Percentiles rank a stretch among this genome's conserved stretches.
Evolutionary conservation across 2,329 filamentous ascomycete genomes (phyloP).

Genomic region (Botrytis squamosa): DNA sequence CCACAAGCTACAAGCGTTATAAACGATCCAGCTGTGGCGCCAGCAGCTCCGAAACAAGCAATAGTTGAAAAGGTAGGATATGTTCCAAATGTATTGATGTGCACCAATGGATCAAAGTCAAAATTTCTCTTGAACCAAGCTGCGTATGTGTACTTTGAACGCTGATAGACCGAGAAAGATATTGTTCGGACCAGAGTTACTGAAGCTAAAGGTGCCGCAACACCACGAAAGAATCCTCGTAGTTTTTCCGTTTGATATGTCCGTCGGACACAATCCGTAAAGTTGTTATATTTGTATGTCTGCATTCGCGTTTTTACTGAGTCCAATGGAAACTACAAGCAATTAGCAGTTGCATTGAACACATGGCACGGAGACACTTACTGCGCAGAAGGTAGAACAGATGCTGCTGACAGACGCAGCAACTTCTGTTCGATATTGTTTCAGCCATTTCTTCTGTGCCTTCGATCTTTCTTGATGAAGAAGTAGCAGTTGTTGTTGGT

Average conservation of each 20-base stretch:
- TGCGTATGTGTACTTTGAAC: constrained; percentile 71
- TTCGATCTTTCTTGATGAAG: constrained; percentile 23
- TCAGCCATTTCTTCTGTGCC: constrained; percentile 56
- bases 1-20: constrained; percentile 78
- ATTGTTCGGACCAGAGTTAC: constrained; percentile 75
- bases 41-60: constrained; percentile 73
- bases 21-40: constrained; percentile 74
- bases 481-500: constrained; percentile 24
- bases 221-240: constrained; percentile 78
- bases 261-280: constrained; percentile 69
- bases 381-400: constrained; percentile 73
- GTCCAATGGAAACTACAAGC: constrained; percentile 68
- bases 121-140: constrained; percentile 67
- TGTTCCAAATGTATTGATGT: constrained; percentile 68
- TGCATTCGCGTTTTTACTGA: constrained; percentile 91
- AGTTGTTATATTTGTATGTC: constrained; percentile 75
- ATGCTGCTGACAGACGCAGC: constrained; percentile 75
- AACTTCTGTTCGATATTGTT: constrained; percentile 77
- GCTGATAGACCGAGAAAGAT: constrained; percentile 78
- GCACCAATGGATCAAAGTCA: constrained; percentile 67
- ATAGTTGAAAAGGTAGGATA: constrained; percentile 73
- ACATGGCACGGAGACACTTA: constrained; percentile 38
- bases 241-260: constrained; percentile 74
- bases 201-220: constrained; percentile 76
- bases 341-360: constrained; percentile 16